Percentiles rank a stretch among this genome's conserved stretches.
These are phyloP conservation scores for Mycena floridula DNA, from an alignment of 768 basidiomycete species.

Conservation along the genomic window DNA sequence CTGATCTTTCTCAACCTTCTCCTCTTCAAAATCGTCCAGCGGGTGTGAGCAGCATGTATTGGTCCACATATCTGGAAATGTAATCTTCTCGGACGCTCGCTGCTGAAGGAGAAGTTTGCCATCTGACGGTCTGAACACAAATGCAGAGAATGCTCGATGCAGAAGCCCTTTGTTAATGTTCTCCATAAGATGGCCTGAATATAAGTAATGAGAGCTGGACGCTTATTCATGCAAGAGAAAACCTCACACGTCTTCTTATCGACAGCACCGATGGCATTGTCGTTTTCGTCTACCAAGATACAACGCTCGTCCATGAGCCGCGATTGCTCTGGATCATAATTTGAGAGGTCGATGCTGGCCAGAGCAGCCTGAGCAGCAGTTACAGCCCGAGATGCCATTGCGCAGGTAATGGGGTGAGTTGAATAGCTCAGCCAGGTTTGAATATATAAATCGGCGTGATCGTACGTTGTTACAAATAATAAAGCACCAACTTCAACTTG, in stretches of 20 bases:
- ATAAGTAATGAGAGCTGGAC: background rate
- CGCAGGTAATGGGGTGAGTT: no score
- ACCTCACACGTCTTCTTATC: conserved; percentile 94
- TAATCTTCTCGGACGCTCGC: conserved; percentile 97
- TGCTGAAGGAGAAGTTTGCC: conserved; percentile 92
- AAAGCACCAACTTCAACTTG: background rate
- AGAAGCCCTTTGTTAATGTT: conserved; percentile 92
- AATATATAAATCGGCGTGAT: background rate
- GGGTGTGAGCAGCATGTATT: conserved; percentile 99
- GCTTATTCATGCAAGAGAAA: background rate
- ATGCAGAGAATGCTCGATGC: conserved; percentile 96
- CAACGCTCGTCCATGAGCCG: conserved; percentile 95
- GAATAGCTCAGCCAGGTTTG: no score
- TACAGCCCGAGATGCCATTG: conserved; percentile 57
- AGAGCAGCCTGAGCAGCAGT: conserved; percentile 57
- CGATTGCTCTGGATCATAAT: conserved; percentile 90
- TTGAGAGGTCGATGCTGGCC: conserved; percentile 70
- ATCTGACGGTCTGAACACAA: conserved; percentile 91
- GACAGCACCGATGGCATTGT: conserved; percentile 75
- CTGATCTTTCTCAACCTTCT: conserved; percentile 73
- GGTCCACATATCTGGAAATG: conserved; percentile 99
- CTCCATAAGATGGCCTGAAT: conserved; percentile 90
- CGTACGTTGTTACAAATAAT: background rate
- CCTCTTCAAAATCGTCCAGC: conserved; percentile 82
- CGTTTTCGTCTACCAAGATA: conserved; percentile 86